Conservation (phyloP, 2,329 filamentous ascomycete species). For the Clarireedia paspali region DNA sequence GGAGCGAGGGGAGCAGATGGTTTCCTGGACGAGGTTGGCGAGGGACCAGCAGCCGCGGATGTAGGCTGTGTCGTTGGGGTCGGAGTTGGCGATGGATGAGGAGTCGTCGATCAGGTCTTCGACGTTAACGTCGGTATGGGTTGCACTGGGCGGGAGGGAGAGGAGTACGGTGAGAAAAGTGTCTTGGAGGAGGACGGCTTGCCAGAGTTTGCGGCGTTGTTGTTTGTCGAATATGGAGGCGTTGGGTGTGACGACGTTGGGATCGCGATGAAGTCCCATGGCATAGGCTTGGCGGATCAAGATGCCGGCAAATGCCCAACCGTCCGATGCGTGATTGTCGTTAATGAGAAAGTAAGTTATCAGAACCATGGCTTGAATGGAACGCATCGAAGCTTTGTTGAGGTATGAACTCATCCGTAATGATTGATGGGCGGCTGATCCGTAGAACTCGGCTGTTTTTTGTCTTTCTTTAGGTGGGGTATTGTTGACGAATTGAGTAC, state of each 20-base stretch:
- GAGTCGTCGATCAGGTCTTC: conserved; percentile 64
- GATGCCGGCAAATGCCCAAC: conserved; percentile 75
- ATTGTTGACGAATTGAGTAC: conserved; percentile 63
- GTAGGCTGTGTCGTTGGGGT: conserved; percentile 61
- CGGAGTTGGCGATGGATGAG: conserved; percentile 47
- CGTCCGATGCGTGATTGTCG: conserved; percentile 76
- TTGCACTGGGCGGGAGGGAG: conserved; percentile 69
- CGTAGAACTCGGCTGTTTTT: conserved; percentile 74
- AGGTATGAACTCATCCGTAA: conserved; percentile 69
- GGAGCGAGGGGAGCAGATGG: conserved; percentile 66
- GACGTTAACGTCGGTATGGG: conserved; percentile 71
- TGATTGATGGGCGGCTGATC: conserved; percentile 71
- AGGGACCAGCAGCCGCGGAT: conserved; percentile 65
- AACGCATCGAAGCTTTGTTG: conserved; percentile 63
- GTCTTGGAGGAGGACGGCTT: conserved; percentile 72
- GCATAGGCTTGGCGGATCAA: conserved; percentile 72
- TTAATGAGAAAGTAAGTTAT: conserved; percentile 80
- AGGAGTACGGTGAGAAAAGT: conserved; percentile 74
- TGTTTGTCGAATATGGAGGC: conserved; percentile 68
- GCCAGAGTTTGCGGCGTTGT: conserved; percentile 72
- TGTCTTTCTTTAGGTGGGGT: conserved; percentile 53
- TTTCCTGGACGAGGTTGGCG: conserved; percentile 70
- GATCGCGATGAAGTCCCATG: conserved; percentile 73
- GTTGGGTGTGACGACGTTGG: conserved; percentile 62
- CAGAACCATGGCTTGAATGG: conserved; percentile 75